phyloP scores from a whole-genome alignment of 164 flowering plant species.

The Magnolia sinica region DNA sequence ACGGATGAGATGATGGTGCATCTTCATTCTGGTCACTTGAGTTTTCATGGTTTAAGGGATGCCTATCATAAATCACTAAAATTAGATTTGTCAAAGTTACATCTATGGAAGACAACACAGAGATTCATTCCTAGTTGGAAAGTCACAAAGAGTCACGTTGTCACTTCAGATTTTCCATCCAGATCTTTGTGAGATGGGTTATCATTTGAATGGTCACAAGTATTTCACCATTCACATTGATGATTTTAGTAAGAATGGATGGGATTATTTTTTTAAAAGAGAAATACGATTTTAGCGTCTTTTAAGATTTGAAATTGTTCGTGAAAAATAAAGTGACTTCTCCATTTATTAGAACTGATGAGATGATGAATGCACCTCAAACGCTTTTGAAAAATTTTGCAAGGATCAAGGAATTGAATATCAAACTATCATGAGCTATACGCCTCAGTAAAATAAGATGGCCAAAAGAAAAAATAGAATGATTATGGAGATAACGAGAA shows the following conservation, averaged over 20 bases:
- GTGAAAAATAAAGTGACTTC: background rate
- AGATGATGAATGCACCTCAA: background rate
- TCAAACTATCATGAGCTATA: background rate
- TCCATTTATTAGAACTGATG: background rate
- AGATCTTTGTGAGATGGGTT: constrained; percentile 1
- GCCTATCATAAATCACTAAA: background rate
- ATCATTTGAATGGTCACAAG: background rate
- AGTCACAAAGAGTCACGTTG: background rate
- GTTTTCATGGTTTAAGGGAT: constrained; percentile 11
- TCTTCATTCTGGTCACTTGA: constrained; percentile 6
- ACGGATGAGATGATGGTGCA: background rate
- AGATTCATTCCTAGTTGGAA: background rate
- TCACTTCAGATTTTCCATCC: constrained; percentile 4
- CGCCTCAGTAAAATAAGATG: background rate
- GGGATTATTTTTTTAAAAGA: background rate
- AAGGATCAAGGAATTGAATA: background rate
- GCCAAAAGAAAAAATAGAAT: background rate
- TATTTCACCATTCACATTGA: constrained; percentile 8
- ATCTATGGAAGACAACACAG: constrained; percentile 1
- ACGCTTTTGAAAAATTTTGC: background rate
- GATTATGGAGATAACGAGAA: background rate
- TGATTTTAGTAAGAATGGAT: constrained; percentile 2
- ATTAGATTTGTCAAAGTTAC: constrained; percentile 6
- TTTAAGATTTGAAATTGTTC: background rate
- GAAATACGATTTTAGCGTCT: background rate